phyloP scores from a whole-genome alignment of 179 eudicot species.

The Beta corolliflora region DNA sequence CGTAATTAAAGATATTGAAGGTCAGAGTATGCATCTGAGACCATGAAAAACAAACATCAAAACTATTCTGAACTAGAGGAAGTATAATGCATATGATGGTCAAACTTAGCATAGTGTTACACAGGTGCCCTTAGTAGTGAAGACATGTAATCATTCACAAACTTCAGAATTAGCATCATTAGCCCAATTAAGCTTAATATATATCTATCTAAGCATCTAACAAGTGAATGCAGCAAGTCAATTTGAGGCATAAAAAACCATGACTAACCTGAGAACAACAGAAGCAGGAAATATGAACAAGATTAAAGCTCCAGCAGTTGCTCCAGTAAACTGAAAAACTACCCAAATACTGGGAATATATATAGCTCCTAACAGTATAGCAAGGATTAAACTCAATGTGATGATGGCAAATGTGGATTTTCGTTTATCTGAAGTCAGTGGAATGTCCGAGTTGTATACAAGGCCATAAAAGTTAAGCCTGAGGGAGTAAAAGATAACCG shows the following conservation, averaged over 20 bases:
- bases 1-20: no score
- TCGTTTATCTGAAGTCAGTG: slow-evolving; percentile 47
- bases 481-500: slow-evolving; percentile 65
- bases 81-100: neutral
- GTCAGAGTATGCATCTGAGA: no score
- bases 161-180: slow-evolving; percentile 2
- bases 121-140: neutral
- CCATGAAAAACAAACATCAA: no score
- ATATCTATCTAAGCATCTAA: neutral
- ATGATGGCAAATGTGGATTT: slow-evolving; percentile 52
- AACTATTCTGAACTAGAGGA: neutral
- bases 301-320: slow-evolving; percentile 73
- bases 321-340: slow-evolving; percentile 72
- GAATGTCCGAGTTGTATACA: slow-evolving; percentile 50
- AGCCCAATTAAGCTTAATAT: neutral
- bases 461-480: slow-evolving; percentile 70
- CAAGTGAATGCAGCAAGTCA: neutral
- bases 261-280: slow-evolving; percentile 66
- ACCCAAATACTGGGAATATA: slow-evolving; percentile 61
- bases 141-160: neutral
- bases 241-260: neutral
- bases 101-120: neutral
- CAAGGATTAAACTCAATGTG: slow-evolving; percentile 49
- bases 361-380: slow-evolving; percentile 61
- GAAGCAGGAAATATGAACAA: slow-evolving; percentile 89